phyloP scores from a whole-genome alignment of 2,329 filamentous ascomycete species.

The Neofusicoccum kwambonambiense region DNA sequence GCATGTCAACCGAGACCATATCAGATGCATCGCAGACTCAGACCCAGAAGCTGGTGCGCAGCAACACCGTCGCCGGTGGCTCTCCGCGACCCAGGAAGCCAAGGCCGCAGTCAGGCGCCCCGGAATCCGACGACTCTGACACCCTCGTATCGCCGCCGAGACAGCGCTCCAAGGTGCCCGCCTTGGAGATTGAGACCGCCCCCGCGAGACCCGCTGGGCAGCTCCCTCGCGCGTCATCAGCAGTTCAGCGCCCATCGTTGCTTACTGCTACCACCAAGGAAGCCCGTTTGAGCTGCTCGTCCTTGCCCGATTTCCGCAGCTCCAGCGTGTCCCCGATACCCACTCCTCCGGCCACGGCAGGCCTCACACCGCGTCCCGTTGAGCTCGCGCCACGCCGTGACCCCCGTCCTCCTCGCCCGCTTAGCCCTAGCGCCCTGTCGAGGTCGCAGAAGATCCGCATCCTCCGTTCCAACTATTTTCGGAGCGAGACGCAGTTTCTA shows the following conservation, averaged over 20 bases:
- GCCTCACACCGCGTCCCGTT: conserved; percentile 25
- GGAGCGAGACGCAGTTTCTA: conserved; percentile 76
- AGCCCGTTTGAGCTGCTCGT: conserved; percentile 66
- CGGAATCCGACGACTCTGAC: conserved; percentile 23
- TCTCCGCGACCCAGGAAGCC: conserved; percentile 45
- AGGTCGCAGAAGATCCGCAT: conserved; percentile 67
- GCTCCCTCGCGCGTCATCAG: conserved; percentile 27
- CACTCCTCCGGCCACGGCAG: conserved; percentile 42
- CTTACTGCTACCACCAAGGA: conserved; percentile 57
- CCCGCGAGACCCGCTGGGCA: conserved; percentile 26
- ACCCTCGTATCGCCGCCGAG: conserved; percentile 23
- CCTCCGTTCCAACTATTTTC: conserved; percentile 77
- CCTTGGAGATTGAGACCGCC: conserved; percentile 31
- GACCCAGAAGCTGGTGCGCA: conserved; percentile 60
- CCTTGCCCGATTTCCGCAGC: conserved; percentile 61
- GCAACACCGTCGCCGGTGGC: conserved; percentile 63
- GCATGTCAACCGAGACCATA: conserved; percentile 61
- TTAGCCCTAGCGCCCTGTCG: conserved; percentile 63
- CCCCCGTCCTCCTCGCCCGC: conserved; percentile 51
- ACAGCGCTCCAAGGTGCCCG: not conserved
- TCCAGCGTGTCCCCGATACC: conserved; percentile 45
- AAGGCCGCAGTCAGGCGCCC: conserved; percentile 29
- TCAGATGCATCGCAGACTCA: conserved; percentile 56
- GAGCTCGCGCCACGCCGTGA: conserved; percentile 49
- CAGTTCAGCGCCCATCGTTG: conserved; percentile 46